A percentile compares a stretch with the other conserved stretches of the same genome.
These are phyloP conservation scores for Crithidia mellificae DNA, from an alignment of 208 protist genomes.

Conservation along the genomic window DNA sequence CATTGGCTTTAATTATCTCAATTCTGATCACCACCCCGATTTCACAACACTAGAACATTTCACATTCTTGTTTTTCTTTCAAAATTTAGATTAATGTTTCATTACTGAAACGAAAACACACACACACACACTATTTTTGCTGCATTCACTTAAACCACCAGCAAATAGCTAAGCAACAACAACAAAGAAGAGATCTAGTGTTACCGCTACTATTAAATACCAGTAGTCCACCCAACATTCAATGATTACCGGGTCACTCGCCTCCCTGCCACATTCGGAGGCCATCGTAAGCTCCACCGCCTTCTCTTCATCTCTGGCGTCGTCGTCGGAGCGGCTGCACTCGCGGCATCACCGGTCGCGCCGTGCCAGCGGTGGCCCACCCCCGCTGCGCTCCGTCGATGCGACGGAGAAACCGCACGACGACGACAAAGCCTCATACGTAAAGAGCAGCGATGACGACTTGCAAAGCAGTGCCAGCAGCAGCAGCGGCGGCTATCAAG, in stretches of 20 bases:
- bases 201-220: no score
- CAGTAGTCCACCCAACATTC: no score
- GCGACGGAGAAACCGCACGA: slow-evolving; percentile 18
- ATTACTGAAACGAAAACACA: background rate
- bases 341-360: background rate
- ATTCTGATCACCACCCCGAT: no score
- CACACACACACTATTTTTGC: no score
- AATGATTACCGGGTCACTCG: background rate
- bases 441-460: no score
- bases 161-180: no score
- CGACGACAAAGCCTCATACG: slow-evolving; percentile 1
- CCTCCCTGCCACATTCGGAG: slow-evolving; percentile 19
- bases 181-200: no score
- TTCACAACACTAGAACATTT: no score
- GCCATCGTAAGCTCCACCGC: slow-evolving; percentile 2
- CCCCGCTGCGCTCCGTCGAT: slow-evolving; percentile 21
- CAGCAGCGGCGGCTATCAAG: background rate
- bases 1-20: no score
- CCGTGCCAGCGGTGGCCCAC: background rate
- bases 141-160: no score
- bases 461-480: no score
- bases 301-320: slow-evolving; percentile 6
- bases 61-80: no score
- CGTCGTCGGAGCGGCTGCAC: background rate
- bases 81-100: slow-evolving; percentile 5